Evolutionary conservation across 176 grass and related monocot genomes (phyloP).

Genomic region (Olyra latifolia): DNA sequence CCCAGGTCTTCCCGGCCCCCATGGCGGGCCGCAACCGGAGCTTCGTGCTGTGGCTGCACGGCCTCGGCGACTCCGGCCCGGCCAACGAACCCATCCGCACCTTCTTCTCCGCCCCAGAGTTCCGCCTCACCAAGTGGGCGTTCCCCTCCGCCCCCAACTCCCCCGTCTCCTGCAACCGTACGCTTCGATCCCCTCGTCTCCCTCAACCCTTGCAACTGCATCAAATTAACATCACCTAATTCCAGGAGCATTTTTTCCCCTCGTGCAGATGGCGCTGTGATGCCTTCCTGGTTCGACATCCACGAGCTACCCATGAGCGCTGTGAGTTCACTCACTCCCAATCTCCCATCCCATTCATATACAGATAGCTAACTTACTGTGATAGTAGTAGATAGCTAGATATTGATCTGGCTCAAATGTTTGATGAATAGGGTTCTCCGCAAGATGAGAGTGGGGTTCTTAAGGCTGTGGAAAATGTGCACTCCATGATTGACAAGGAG

Average conservation of each 20-base stretch:
- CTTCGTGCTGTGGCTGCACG: conserved; percentile 92
- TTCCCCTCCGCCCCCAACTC: conserved; percentile 70
- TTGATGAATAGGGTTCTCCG: conserved; percentile 58
- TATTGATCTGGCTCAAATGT: conserved; percentile 1
- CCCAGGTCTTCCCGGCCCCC: background rate
- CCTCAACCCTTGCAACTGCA: background rate
- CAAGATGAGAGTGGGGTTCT: conserved; percentile 74
- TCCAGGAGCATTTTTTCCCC: background rate
- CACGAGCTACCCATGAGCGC: conserved; percentile 71
- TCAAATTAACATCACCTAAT: background rate
- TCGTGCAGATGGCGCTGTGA: conserved; percentile 63
- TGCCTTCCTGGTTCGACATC: conserved; percentile 94
- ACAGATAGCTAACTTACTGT: background rate
- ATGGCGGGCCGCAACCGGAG: conserved; percentile 51
- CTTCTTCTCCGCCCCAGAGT: conserved; percentile 75
- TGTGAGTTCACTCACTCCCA: conserved; percentile 46
- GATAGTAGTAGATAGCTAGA: background rate
- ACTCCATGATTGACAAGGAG: conserved; percentile 86
- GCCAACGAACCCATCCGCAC: conserved; percentile 87
- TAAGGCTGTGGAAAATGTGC: conserved; percentile 82
- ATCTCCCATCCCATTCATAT: background rate
- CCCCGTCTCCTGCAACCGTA: conserved; percentile 84
- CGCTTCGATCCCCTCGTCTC: background rate
- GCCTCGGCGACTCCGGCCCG: conserved; percentile 84
- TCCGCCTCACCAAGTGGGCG: conserved; percentile 69